Evolutionary conservation across 73 alveolate species (phyloP).

Genomic region (Symbiodinium natans): DNA sequence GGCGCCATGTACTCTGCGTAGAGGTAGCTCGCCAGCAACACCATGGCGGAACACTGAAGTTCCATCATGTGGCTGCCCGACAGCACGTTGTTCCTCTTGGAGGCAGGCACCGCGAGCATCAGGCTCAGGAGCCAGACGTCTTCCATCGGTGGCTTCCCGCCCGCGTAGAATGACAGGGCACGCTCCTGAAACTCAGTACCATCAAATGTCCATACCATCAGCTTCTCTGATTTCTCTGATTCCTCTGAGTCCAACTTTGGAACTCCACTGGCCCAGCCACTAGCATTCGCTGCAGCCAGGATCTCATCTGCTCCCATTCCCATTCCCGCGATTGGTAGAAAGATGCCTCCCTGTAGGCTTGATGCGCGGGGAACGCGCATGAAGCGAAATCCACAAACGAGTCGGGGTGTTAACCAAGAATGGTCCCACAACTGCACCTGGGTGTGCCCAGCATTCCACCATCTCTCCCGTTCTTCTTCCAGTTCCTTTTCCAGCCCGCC

Average conservation of each 20-base stretch:
- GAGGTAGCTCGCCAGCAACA: conserved; percentile 52
- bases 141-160: conserved; percentile 62
- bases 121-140: conserved; percentile 50
- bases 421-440: conserved; percentile 71
- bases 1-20: conserved; percentile 56
- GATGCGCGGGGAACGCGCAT: conserved; percentile 41
- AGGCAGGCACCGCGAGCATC: conserved; percentile 48
- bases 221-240: conserved; percentile 16
- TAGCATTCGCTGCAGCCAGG: neutral
- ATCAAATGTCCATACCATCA: conserved; percentile 20
- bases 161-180: conserved; percentile 5
- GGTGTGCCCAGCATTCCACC: conserved; percentile 86
- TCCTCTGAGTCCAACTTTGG: neutral
- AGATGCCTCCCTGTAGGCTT: conserved; percentile 27
- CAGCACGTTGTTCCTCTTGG: conserved; percentile 60
- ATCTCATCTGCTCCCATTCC: conserved; percentile 5
- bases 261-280: neutral
- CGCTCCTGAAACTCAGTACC: conserved; percentile 52
- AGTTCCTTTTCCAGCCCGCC: neutral
- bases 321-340: neutral
- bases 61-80: conserved; percentile 70
- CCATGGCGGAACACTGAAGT: conserved; percentile 70
- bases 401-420: conserved; percentile 71
- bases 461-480: conserved; percentile 10
- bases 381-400: conserved; percentile 71